These are phyloP conservation scores for Omphalea diandra DNA, from an alignment of 441 rosid genomes.

Conservation along the genomic window DNA sequence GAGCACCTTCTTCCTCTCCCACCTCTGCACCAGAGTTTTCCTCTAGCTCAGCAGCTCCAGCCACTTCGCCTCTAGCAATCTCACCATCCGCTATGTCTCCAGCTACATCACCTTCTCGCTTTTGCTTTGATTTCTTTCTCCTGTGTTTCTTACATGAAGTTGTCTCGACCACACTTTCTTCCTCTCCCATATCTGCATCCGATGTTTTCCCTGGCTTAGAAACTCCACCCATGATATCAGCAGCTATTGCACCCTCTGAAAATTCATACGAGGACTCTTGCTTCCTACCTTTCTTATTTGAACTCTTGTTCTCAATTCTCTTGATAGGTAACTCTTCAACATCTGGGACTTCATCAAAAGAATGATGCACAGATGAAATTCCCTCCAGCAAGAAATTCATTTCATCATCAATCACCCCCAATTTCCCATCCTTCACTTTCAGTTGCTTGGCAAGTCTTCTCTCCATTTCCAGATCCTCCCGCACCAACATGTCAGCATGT, in stretches of 20 bases:
- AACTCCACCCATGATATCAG: conserved; percentile 27
- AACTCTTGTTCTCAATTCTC: conserved; percentile 18
- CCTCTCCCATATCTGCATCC: conserved; percentile 26
- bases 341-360: conserved; percentile 24
- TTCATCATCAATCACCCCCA: conserved; percentile 68
- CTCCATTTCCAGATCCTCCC: conserved; percentile 67
- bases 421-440: conserved; percentile 64
- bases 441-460: conserved; percentile 84
- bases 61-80: conserved; percentile 19
- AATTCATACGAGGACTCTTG: conserved; percentile 25
- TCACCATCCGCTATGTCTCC: conserved; percentile 29
- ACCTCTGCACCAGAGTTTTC: conserved; percentile 30
- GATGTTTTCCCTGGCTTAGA: conserved; percentile 31
- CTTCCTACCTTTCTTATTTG: conserved; percentile 39
- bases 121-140: conserved; percentile 37
- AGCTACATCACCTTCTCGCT: conserved; percentile 23
- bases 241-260: conserved; percentile 25
- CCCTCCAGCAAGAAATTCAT: conserved; percentile 52
- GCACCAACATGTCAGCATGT: conserved; percentile 24
- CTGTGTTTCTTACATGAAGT: conserved; percentile 33
- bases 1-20: conserved; percentile 34
- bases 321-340: conserved; percentile 23
- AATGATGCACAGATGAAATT: conserved; percentile 42
- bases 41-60: conserved; percentile 33
- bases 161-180: conserved; percentile 29